Base-by-base conservation (phyloP, 352 stramenopile species). In the Globisporangium carolinianum region DNA sequence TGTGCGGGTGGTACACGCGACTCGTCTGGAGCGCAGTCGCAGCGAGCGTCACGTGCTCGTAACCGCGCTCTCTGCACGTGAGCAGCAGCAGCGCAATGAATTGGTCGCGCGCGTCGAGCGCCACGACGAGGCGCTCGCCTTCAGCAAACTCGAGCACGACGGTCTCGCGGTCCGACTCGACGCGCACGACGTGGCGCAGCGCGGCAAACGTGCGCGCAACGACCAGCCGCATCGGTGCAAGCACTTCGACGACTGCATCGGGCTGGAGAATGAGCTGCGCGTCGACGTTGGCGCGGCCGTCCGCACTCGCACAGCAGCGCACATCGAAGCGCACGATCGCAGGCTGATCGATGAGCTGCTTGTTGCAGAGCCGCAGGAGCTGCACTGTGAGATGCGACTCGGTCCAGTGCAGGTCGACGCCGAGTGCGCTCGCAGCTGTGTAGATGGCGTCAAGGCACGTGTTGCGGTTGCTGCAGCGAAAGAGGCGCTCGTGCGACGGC, bases 261-360 rank as follows among this genome's bases (percentile, higher is more conserved):
- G 68, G 68, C 57, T 89, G 76, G 52, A 91, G 57, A 43, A 91
- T 80, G 24, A 91, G 63, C 48, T 89, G 81, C 42, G 86, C 83
- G n/a, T 71, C 64, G 1, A 50, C 56, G 53, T 84, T 89, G 48
- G 7, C 11, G 39, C 5, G 7, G 7, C 1, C 11, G 3, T 12
- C 11, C 7, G 7, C 11, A 12, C 39, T 8, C 7, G 7, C 11
- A 8, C 11, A 12, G 7, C 7, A 14, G 39, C 73, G 69, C 9
- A 87, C 81, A 38, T 91, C 81, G 32, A 91, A 91, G 57, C 78
- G 76, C 42, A 81, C 76, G 11, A 85, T 60, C 5, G 81, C 74
- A 1, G 81, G 69, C 35, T 72, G 75, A 54, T 87, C 70, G 24
- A 91, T 51, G 32, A 79, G 47, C 60, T 86, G 74, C 14, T 67